A percentile compares a stretch with the other conserved stretches of the same genome.
These are phyloP conservation scores for Medakamo hakoo DNA, from an alignment of 139 green algal genomes.

Conservation along the genomic window DNA sequence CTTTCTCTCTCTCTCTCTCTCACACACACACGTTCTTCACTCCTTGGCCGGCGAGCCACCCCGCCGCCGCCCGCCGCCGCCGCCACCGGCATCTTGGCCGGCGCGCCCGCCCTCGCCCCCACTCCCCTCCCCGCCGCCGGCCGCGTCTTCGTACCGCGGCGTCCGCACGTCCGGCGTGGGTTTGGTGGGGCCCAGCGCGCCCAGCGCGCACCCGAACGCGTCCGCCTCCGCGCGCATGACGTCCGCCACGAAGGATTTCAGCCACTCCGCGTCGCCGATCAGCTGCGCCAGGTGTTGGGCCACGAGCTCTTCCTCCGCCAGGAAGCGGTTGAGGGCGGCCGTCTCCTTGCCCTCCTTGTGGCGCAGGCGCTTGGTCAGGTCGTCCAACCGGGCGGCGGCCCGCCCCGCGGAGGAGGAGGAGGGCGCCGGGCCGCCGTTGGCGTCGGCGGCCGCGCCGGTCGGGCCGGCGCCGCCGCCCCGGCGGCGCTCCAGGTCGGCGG, in stretches of 20 bases:
- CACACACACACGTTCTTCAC: no score
- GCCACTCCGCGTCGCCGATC: neutral
- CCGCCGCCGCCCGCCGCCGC: no score
- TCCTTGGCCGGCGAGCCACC: no score
- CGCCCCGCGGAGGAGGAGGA: no score
- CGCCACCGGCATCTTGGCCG: no score
- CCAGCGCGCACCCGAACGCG: neutral
- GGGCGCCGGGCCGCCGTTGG: no score
- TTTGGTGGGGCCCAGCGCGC: neutral
- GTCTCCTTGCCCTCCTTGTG: neutral
- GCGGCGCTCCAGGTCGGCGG: neutral
- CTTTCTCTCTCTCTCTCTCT: neutral
- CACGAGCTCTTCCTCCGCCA: neutral
- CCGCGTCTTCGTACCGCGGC: neutral
- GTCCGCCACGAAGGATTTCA: neutral
- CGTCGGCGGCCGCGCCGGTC: no score
- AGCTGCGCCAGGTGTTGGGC: neutral
- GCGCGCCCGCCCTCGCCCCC: no score
- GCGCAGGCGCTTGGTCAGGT: neutral
- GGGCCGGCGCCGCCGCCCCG: no score
- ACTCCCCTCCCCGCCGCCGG: no score
- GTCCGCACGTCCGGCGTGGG: neutral
- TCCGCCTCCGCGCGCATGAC: neutral
- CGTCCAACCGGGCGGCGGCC: neutral
- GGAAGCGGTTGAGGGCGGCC: neutral